Conservation (phyloP, 495 filamentous ascomycete genomes). For the Podospora anserina region DNA sequence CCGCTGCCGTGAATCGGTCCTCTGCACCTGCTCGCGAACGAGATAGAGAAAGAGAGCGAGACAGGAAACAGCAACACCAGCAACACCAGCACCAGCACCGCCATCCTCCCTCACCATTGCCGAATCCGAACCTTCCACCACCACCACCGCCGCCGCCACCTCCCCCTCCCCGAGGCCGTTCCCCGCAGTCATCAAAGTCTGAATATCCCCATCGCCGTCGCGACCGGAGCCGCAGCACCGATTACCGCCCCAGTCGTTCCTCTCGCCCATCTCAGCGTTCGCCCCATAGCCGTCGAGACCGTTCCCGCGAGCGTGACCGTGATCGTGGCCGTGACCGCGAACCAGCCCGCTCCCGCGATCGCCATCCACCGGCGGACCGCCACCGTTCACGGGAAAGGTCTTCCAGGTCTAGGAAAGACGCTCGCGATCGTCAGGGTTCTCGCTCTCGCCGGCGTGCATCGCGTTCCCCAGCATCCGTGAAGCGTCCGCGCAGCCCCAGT, state of each 20-base stretch:
- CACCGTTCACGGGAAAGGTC: slow-evolving; percentile 19
- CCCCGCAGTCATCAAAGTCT: slow-evolving; percentile 18
- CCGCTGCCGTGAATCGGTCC: slow-evolving; percentile 32
- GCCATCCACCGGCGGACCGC: slow-evolving; percentile 30
- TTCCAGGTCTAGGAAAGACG: slow-evolving; percentile 28
- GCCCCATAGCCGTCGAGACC: slow-evolving; percentile 29
- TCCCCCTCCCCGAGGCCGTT: slow-evolving; percentile 13
- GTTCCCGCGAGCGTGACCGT: slow-evolving; percentile 33
- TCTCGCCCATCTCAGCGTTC: slow-evolving; percentile 30
- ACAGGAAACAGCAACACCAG: slow-evolving; percentile 7
- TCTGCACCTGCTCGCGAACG: slow-evolving; percentile 25
- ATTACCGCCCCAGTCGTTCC: slow-evolving; percentile 28
- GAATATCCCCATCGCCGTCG: slow-evolving; percentile 20
- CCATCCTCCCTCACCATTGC: slow-evolving; percentile 11
- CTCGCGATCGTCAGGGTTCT: slow-evolving; percentile 2
- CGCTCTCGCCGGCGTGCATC: slow-evolving; percentile 25
- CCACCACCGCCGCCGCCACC: slow-evolving; percentile 14
- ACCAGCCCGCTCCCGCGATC: slow-evolving; percentile 33
- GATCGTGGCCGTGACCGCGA: slow-evolving; percentile 17
- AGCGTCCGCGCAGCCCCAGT: slow-evolving; percentile 41
- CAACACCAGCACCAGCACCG: neutral
- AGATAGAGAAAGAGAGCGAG: slow-evolving; percentile 25
- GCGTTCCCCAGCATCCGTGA: slow-evolving; percentile 35
- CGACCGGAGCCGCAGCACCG: slow-evolving; percentile 35
- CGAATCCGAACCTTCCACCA: slow-evolving; percentile 8